Evolutionary conservation across 768 basidiomycete species (phyloP), one percentile per base, ranked within the genome.

Genomic region (Lactarius hatsudake): DNA sequence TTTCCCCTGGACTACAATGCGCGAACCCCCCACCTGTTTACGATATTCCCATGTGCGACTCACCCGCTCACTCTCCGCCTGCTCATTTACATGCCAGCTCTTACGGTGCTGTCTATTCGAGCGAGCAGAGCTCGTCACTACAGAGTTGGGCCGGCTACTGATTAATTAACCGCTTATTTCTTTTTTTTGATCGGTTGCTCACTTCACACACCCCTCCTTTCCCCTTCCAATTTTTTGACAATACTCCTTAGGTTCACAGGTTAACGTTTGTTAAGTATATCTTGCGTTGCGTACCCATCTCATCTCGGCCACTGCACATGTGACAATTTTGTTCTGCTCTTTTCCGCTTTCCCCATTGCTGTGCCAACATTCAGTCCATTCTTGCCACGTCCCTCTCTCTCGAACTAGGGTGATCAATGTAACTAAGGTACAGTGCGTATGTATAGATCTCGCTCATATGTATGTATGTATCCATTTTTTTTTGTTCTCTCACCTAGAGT

Each of bases 121-220:
- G 57, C 51, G 66, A 67, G 51, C 66, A 67, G 23, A 59, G 66
- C 32, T 59, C 66, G 18, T 67, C 66, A 17, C 58, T 67, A n/a
- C 61, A 67, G 57, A 63, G 66, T 26, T 67, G 66, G 66, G 66
- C 66, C 1, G 66, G 61, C 32, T 59, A 63, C 28, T 67, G 57
- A 63, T 43, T 56, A 20, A 56, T 32, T 56, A 30, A 8, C 55
- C 55, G 55, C 32, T 20, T 56, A 34, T 56, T 56, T 62, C 28
- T 61, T 38, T 61, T 61, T 62, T n/a, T 61, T 58, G 45, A 51
- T 45, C 65, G 59, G 65, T 43, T 53, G 23, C 38, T 12, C 48
- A 20, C 36, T 38, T 38, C 36, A 34, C 34, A 34, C 34, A 30
- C 23, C 30, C 2, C 26, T 4, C 55, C 13, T 30, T 18, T 20